These are phyloP conservation scores for Dicorynia guianensis DNA, from an alignment of 306 rosid species.

Conservation along the genomic window DNA sequence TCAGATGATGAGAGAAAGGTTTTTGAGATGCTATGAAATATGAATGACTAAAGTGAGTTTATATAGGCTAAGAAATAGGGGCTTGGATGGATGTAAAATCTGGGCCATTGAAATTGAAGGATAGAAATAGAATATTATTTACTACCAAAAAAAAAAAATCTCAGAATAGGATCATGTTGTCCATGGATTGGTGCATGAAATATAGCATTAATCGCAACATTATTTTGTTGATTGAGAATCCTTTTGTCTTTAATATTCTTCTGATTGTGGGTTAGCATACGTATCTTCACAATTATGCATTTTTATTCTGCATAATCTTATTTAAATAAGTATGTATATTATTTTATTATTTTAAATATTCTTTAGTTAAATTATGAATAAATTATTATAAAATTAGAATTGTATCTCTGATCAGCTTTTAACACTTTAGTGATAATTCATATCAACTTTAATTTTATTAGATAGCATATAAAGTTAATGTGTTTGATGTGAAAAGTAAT, in stretches of 20 bases:
- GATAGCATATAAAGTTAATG: no score
- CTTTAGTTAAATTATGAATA: no score
- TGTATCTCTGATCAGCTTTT: no score
- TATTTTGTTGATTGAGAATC: neutral
- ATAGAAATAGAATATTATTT: no score
- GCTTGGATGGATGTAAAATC: conserved; percentile 23
- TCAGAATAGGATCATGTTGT: conserved; percentile 28
- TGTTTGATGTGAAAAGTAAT: no score
- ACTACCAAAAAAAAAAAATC: no score
- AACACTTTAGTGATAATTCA: no score
- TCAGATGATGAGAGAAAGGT: conserved; percentile 7
- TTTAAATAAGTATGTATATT: no score
- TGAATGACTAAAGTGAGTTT: neutral
- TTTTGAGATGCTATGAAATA: neutral
- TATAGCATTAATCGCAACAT: neutral
- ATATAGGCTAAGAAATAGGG: conserved; percentile 36
- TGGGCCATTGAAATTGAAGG: conserved; percentile 33
- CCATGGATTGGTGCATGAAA: conserved; percentile 33
- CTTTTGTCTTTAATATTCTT: conserved; percentile 14
- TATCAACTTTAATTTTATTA: no score
- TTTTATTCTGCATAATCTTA: neutral
- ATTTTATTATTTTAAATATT: no score
- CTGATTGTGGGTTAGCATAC: neutral
- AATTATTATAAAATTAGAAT: no score
- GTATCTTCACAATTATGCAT: neutral